phyloP scores from a whole-genome alignment of 164 flowering plant genomes.

The Magnolia officinalis region DNA sequence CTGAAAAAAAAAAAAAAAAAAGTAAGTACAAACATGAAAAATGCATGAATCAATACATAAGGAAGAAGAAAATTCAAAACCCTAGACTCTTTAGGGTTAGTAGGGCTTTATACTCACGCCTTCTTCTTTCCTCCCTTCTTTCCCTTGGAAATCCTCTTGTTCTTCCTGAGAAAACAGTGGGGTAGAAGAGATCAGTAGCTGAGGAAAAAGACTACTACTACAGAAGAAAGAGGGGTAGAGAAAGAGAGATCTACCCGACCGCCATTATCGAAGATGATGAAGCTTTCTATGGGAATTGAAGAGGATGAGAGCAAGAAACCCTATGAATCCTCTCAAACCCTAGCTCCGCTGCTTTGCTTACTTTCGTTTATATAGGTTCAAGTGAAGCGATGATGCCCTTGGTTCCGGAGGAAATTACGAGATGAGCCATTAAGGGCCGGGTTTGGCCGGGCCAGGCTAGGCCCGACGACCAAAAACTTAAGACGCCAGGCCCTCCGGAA shows the following conservation, averaged over 20 bases:
- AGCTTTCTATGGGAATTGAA: constrained; percentile 7
- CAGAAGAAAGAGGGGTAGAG: not conserved
- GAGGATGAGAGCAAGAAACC: constrained; percentile 1
- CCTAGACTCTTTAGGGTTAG: too few species aligned
- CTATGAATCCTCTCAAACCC: constrained; percentile 5
- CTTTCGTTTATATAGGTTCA: not conserved
- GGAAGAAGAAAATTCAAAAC: too few species aligned
- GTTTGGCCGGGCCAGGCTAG: not conserved
- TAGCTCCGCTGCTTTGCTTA: not conserved
- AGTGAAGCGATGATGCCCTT: not conserved
- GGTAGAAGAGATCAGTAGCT: not conserved
- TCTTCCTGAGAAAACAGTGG: constrained; percentile 51
- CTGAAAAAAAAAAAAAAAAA: constrained; percentile 23
- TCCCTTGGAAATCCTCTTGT: constrained; percentile 96
- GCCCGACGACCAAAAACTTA: too few species aligned
- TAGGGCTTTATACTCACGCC: constrained; percentile 42
- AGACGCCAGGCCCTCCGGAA: too few species aligned
- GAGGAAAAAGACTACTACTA: not conserved
- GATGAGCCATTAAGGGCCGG: not conserved
- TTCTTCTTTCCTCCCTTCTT: constrained; percentile 98
- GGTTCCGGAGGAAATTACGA: not conserved
- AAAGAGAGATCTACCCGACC: constrained; percentile 18
- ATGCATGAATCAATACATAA: not conserved
- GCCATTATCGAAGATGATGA: constrained; percentile 21
- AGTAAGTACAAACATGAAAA: not conserved